Evolutionary conservation across 2,329 filamentous ascomycete species (phyloP), one percentile per base, ranked within the genome.

Genomic region (Dryadomyces quercivorus): DNA sequence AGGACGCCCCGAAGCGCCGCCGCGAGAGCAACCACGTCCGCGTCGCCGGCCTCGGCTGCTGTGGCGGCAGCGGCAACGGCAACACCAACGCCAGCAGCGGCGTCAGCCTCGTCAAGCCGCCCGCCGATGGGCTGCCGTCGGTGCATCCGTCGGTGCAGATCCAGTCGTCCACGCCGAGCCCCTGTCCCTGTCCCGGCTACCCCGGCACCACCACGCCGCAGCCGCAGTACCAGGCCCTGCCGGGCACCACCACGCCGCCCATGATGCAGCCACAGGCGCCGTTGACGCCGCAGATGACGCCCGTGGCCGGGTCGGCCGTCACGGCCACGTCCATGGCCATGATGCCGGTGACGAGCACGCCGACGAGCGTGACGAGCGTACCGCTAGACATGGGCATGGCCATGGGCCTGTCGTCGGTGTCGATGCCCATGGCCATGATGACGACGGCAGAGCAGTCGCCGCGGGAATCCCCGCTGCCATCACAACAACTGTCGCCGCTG

Each of bases 1-100:
- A 85, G 65, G 84, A 87, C 60, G 77, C 80, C 1, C 81, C 82
- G 2, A 87, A 87, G 68, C 76, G 83, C 51, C 75, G 81, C 53
- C 76, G 84, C 48, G 83, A 86, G 63, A 81, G 73, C 63, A 79
- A 72, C 61, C 75, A 81, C 60, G 70, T 69, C 5, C 70, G 73
- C 64, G 46, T 63, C 72, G 45, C 70, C 69, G 26, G 68, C 69
- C n/a, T n/a, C n/a, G 38, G 65, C 71, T 31, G 70, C 68, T 53
- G 21, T 26, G 40, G 43, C 49, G 20, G 31, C 6, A 20, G 34
- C 21, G 8, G 9, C n/a, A 2, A 10, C 15, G 31, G 13, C 26
- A 22, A 42, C 4, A 3, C 1, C 50, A 20, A 13, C 16, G 18
- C 4, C 1, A 34, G 21, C 20, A 18, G 21, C 38, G 16, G 26